These are phyloP conservation scores for Suhomyces maxii DNA, from an alignment of 1,139 yeast genomes.

Conservation along the genomic window DNA sequence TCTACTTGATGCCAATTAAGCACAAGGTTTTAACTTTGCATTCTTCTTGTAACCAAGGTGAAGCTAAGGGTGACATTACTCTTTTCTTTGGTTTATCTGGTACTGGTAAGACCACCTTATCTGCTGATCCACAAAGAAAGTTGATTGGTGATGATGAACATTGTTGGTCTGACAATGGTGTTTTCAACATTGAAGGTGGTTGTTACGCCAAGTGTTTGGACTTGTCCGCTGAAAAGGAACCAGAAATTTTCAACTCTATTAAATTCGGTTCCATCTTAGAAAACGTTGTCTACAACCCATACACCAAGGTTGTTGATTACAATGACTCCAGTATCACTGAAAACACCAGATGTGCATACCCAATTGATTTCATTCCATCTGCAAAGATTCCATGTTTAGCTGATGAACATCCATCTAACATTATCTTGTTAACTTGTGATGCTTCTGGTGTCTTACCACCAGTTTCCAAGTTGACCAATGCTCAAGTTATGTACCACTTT, in stretches of 20 bases:
- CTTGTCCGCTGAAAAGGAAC: slow-evolving; percentile 88
- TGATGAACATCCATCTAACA: slow-evolving; percentile 87
- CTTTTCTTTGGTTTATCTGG: slow-evolving; percentile 96
- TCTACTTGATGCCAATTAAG: slow-evolving; percentile 95
- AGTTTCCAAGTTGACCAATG: slow-evolving; percentile 87
- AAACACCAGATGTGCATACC: slow-evolving; percentile 98
- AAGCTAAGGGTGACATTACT: slow-evolving; percentile 73
- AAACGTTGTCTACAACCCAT: slow-evolving; percentile 85
- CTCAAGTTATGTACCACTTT: slow-evolving; percentile 98
- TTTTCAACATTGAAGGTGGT: slow-evolving; percentile 99
- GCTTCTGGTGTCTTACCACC: slow-evolving; percentile 98
- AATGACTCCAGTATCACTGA: slow-evolving; percentile 81
- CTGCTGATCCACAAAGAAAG: slow-evolving; percentile 93
- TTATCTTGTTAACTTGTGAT: slow-evolving; percentile 91
- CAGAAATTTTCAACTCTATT: slow-evolving; percentile 95
- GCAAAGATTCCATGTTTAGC: slow-evolving; percentile 96
- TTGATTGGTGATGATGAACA: slow-evolving; percentile 99
- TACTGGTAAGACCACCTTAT: slow-evolving; percentile 96
- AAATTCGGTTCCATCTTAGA: slow-evolving; percentile 93
- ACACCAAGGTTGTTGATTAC: slow-evolving; percentile 83
- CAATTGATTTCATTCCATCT: slow-evolving; percentile 94
- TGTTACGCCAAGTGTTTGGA: slow-evolving; percentile 98
- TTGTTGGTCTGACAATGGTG: slow-evolving; percentile 99
- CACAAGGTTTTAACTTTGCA: slow-evolving; percentile 91
- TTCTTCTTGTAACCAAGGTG: slow-evolving; percentile 93